Evolutionary conservation across 352 stramenopile species (phyloP).

Genomic region (Globisporangium uncinulatum): DNA sequence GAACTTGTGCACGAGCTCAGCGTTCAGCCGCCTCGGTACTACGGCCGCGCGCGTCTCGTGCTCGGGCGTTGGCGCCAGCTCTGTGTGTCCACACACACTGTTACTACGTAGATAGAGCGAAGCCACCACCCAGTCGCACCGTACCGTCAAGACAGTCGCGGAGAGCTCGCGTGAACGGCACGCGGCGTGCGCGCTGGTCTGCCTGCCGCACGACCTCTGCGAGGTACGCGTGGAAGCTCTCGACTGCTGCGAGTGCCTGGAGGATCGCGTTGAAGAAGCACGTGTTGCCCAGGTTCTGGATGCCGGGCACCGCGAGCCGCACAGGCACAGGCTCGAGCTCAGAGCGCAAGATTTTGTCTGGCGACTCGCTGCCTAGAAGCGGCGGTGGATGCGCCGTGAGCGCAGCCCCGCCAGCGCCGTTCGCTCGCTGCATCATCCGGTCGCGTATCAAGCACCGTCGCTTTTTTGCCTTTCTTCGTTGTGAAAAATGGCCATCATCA

Average conservation of each 20-base stretch:
- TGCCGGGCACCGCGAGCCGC: slow-evolving; percentile 38
- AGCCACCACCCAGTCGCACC: background rate
- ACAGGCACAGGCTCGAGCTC: background rate
- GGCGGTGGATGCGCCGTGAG: background rate
- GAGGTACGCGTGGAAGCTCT: slow-evolving; percentile 66
- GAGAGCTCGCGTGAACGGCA: slow-evolving; percentile 63
- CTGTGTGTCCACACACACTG: slow-evolving; percentile 4
- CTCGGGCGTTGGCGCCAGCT: slow-evolving; percentile 24
- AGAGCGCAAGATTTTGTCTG: slow-evolving; percentile 3
- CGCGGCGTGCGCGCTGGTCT: slow-evolving; percentile 24
- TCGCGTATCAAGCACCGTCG: background rate
- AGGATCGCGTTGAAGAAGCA: slow-evolving; percentile 90
- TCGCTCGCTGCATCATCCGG: background rate
- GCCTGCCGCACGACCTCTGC: slow-evolving; percentile 45
- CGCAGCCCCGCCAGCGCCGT: background rate
- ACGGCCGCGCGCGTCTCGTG: slow-evolving; percentile 31
- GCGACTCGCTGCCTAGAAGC: background rate
- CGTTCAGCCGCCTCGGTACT: slow-evolving; percentile 46
- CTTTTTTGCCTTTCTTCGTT: background rate
- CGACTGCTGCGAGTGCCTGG: slow-evolving; percentile 71
- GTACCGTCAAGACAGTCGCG: slow-evolving; percentile 62
- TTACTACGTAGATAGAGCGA: background rate
- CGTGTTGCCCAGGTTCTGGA: slow-evolving; percentile 88
- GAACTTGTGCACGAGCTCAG: slow-evolving; percentile 52
- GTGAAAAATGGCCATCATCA: too few relatives aligned